Evolutionary conservation across 1,139 yeast genomes (phyloP).

Genomic region (Starmera stellimalicola): DNA sequence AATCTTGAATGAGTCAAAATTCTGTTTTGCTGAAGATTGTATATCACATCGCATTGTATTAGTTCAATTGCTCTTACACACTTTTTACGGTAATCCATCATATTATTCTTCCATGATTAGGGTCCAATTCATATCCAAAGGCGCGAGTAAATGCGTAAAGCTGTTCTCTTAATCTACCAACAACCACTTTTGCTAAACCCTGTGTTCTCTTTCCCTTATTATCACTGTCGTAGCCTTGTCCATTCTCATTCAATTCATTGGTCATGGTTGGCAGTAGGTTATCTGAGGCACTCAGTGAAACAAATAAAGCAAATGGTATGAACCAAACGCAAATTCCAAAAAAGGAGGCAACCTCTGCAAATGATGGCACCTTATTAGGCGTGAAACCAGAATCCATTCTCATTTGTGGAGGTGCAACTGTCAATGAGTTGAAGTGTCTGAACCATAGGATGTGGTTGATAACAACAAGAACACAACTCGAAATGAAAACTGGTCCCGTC

Average conservation of each 20-base stretch:
- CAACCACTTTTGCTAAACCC: constrained; percentile 58
- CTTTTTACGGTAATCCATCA: too few species aligned
- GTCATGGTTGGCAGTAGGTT: constrained; percentile 60
- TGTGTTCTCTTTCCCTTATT: constrained; percentile 29
- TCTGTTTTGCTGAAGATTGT: too few species aligned
- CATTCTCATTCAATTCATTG: constrained; percentile 20
- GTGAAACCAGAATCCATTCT: constrained; percentile 47
- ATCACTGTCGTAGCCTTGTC: constrained; percentile 16
- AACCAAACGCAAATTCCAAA: constrained; percentile 93
- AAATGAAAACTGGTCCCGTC: constrained; percentile 59
- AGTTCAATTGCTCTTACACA: too few species aligned
- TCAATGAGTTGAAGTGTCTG: constrained; percentile 66
- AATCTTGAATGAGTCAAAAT: too few species aligned
- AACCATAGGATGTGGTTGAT: constrained; percentile 89
- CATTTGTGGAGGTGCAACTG: constrained; percentile 37
- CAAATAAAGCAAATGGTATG: constrained; percentile 86
- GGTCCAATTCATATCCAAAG: constrained; percentile 59
- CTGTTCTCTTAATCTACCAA: constrained; percentile 42
- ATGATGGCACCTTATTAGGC: constrained; percentile 69
- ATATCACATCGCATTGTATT: too few species aligned
- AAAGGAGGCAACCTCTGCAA: constrained; percentile 85
- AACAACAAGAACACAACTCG: constrained; percentile 65
- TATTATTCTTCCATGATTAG: constrained; percentile 40
- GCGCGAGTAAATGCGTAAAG: constrained; percentile 39
- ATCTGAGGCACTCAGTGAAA: constrained; percentile 88